Evolutionary conservation across 192 early-diverging fungal species (phyloP).

Genomic region (Spizellomyces punctatus): DNA sequence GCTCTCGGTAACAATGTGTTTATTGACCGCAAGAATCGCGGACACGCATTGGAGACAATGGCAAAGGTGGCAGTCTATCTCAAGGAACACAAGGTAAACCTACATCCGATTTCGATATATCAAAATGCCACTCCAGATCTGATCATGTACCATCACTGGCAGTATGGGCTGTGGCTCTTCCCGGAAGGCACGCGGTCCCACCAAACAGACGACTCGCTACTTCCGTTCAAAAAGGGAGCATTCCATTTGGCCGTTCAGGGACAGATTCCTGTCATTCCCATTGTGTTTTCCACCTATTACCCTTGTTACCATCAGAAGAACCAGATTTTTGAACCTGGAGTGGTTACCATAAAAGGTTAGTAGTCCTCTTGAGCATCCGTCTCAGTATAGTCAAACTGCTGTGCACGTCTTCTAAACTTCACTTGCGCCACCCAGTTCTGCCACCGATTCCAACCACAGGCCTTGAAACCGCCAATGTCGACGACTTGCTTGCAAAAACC

Average conservation of each 20-base stretch:
- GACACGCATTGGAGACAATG: conserved; percentile 76
- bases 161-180: conserved; percentile 76
- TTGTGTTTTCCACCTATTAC: conserved; percentile 76
- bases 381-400: not conserved
- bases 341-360: conserved; percentile 53
- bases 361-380: not conserved
- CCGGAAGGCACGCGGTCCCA: conserved; percentile 90
- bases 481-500: conserved; percentile 25
- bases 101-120: not conserved
- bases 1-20: conserved; percentile 81
- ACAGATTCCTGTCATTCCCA: conserved; percentile 81
- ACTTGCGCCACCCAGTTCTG: conserved; percentile 28
- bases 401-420: not conserved
- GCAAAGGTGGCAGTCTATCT: conserved; percentile 73
- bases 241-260: conserved; percentile 91
- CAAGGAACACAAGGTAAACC: conserved; percentile 66
- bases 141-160: not conserved
- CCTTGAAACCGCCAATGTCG: conserved; percentile 32
- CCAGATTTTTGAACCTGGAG: conserved; percentile 39
- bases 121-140: no score
- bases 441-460: conserved; percentile 41
- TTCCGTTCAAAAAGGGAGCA: conserved; percentile 97
- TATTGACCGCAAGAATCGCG: conserved; percentile 80
- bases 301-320: conserved; percentile 36
- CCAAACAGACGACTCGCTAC: conserved; percentile 65